These are phyloP conservation scores for Nakazawaea populi DNA, from an alignment of 805 yeast genomes.

Conservation along the genomic window DNA sequence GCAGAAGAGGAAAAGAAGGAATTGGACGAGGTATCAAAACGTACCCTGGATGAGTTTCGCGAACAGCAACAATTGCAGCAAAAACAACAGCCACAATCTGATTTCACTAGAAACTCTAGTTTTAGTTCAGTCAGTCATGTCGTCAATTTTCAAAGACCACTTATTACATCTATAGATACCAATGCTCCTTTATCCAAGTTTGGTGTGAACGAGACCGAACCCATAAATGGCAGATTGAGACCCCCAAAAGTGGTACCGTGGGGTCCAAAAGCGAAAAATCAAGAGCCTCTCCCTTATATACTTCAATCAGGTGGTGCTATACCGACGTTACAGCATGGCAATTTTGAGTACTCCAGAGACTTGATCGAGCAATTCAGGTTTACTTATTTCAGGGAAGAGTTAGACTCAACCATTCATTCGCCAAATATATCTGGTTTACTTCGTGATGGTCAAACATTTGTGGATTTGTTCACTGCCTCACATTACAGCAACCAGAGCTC, in stretches of 20 bases:
- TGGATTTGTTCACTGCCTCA: constrained; percentile 53
- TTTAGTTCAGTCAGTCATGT: constrained; percentile 11
- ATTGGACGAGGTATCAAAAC: constrained; percentile 18
- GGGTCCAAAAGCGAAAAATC: constrained; percentile 33
- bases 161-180: constrained; percentile 24
- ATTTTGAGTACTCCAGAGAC: constrained; percentile 10
- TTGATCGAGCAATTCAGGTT: constrained; percentile 58
- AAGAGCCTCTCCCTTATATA: constrained; percentile 13
- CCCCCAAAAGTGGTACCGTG: constrained; percentile 76
- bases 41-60: constrained; percentile 19
- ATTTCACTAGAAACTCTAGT: constrained; percentile 6
- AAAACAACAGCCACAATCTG: constrained; percentile 14
- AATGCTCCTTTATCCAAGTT: constrained; percentile 18
- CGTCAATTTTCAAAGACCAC: constrained; percentile 34
- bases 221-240: constrained; percentile 58
- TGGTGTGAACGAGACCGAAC: constrained; percentile 48
- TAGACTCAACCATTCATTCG: constrained; percentile 85
- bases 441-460: constrained; percentile 54
- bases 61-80: constrained; percentile 15
- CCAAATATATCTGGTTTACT: constrained; percentile 80
- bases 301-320: constrained; percentile 9
- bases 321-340: constrained; percentile 2
- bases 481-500: constrained; percentile 20
- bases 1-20: constrained; percentile 57
- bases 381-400: constrained; percentile 87